Evolutionary conservation across 1,139 yeast genomes (phyloP).

Genomic region (Meyerozyma carpophila): DNA sequence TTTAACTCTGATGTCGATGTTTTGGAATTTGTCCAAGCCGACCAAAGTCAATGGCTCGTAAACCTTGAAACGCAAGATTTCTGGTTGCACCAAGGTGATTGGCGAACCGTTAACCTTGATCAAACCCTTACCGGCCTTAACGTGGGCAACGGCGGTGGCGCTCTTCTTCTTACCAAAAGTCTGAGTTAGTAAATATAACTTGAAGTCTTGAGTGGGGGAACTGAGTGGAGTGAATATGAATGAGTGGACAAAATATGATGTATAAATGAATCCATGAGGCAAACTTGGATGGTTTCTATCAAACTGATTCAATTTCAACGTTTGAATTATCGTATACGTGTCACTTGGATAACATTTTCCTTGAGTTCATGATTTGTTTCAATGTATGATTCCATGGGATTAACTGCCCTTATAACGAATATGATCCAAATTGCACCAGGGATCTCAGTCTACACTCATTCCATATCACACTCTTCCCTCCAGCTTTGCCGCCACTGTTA

Average conservation of each 20-base stretch:
- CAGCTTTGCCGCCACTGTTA: slow-evolving; percentile 1
- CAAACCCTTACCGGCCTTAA: slow-evolving; percentile 98
- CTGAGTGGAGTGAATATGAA: neutral
- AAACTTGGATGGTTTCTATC: too few species aligned
- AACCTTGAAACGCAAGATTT: slow-evolving; percentile 98
- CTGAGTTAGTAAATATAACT: slow-evolving; percentile 46
- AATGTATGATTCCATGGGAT: neutral
- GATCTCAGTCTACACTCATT: neutral
- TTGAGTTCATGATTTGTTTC: too few species aligned
- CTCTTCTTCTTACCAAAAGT: slow-evolving; percentile 99
- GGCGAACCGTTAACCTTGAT: slow-evolving; percentile 99
- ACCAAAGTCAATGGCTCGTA: slow-evolving; percentile 98
- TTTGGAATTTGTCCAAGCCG: slow-evolving; percentile 98
- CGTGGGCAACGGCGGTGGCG: slow-evolving; percentile 99
- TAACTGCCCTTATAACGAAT: neutral
- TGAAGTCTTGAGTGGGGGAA: neutral
- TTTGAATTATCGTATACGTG: too few species aligned
- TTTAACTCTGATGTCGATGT: slow-evolving; percentile 97
- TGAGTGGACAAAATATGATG: neutral
- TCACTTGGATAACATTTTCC: too few species aligned
- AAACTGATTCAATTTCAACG: too few species aligned
- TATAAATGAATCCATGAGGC: neutral
- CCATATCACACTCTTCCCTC: neutral
- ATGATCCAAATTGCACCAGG: neutral
- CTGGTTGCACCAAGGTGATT: slow-evolving; percentile 98